Evolutionary conservation across 1,284 basidiomycete species (phyloP), one percentile per base, ranked within the genome.

Genomic region (Ganoderma multipileum): DNA sequence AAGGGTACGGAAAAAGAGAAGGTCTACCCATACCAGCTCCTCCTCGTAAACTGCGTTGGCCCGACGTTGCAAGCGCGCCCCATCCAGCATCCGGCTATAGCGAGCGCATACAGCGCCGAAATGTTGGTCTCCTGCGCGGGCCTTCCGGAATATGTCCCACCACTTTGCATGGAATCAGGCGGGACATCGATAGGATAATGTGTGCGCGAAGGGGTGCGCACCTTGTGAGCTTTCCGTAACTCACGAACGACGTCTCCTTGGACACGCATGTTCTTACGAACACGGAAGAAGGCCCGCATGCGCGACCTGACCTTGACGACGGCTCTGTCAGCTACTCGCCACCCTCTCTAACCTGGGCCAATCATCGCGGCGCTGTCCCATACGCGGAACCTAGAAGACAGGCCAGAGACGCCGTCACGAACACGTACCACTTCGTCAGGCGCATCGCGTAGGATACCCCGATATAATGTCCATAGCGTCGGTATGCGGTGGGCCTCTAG

Each of bases 401-500:
- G 12, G 23, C 8, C 39, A 18, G 63, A 39, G 41, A 28, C 33
- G 8, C 8, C 8, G 33, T 33, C 1, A 33, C 33, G 33, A 8
- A 33, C 16, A 79, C 88, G 64, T 76, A 92, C 91, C 74, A 88
- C 81, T 36, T 86, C 83, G 28, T 83, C 81, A 0, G 87, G 85
- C 8, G 91, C 84, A 63, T 85, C 77, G 38, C 84, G 83, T 57
- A 94, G 76, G 6, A 96, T 82, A 8, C 88, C 86, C 30, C 94
- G 85, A 77, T 95, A 96, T 11, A 96, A 81, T 0, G 84, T 77
- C 89, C 90, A 90, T 76, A 91, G 78, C 0, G 93, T 95, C 2
- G 95, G 94, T 38, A 90, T 79, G 33, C 90, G 87, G 78, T 97
- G 95, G 0, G 88, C 88, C 0, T 84, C 82, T 52, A 95, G 89